A percentile compares a stretch with the other conserved stretches of the same genome.
Conservation (phyloP, 768 basidiomycete species). For the Rhodotorula kratochvilovae region DNA sequence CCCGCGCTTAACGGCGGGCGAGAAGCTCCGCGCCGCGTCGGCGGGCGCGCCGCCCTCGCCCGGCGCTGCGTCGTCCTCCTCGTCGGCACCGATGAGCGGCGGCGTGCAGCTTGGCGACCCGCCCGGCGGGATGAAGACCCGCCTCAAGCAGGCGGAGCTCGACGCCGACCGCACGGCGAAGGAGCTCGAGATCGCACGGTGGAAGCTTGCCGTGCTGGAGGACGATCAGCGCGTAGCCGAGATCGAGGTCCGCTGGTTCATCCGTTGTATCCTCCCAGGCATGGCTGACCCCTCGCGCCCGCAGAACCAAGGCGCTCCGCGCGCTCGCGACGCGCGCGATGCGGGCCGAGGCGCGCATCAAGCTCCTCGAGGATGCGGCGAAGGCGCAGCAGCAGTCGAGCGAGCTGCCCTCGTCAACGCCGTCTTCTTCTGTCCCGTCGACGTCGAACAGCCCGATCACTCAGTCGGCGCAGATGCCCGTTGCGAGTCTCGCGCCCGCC, state of each 20-base stretch:
- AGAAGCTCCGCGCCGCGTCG: neutral
- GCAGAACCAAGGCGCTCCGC: constrained; percentile 30
- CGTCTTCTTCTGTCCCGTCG: constrained; percentile 6
- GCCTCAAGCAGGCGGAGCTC: constrained; percentile 18
- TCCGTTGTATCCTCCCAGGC: too few relatives aligned
- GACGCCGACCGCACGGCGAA: constrained; percentile 24
- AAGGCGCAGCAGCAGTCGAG: neutral
- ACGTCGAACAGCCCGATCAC: neutral
- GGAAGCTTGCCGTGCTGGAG: constrained; percentile 28
- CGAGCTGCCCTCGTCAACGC: neutral
- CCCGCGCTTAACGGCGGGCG: neutral
- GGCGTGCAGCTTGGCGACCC: constrained; percentile 1
- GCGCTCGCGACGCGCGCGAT: constrained; percentile 31
- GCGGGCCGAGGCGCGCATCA: constrained; percentile 36
- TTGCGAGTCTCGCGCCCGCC: neutral
- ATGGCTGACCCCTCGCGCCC: neutral
- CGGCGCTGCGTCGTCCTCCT: too few relatives aligned
- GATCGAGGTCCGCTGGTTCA: constrained; percentile 25
- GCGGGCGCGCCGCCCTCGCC: neutral
- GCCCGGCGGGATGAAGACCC: constrained; percentile 1
- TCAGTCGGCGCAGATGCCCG: neutral
- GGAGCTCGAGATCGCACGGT: constrained; percentile 37
- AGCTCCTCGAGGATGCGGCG: constrained; percentile 21
- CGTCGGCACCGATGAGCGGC: neutral
- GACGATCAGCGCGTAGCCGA: constrained; percentile 21